Conservation (phyloP, 1,284 basidiomycete genomes). For the Irpex sp. region DNA sequence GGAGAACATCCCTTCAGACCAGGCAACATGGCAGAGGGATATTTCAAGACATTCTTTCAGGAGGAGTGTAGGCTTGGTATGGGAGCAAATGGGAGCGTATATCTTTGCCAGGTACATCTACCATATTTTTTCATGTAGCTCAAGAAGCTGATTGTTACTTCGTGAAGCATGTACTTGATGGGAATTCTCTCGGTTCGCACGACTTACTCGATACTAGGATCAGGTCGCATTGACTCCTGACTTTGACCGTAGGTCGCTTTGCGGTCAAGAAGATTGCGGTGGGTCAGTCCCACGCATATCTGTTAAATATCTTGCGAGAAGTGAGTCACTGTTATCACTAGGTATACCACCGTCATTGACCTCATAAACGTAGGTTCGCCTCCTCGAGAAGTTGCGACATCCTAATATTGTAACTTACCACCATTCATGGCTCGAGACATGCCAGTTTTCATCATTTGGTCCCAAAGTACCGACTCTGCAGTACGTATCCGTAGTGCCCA, state of each 20-base stretch:
- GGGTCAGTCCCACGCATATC: constrained; percentile 82
- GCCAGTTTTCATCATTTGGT: constrained; percentile 82
- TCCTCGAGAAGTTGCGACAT: constrained; percentile 85
- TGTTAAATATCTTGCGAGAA: constrained; percentile 79
- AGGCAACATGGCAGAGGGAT: constrained; percentile 76
- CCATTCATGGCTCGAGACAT: constrained; percentile 89
- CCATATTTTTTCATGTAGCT: background rate
- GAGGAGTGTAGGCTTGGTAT: constrained; percentile 86
- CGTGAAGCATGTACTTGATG: constrained; percentile 73
- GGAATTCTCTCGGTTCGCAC: constrained; percentile 63
- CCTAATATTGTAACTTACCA: constrained; percentile 94
- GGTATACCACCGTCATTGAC: background rate
- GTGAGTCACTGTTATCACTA: constrained; percentile 31
- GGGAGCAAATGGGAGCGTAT: constrained; percentile 91
- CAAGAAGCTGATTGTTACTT: background rate
- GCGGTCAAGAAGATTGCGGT: constrained; percentile 97
- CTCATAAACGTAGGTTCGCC: constrained; percentile 50
- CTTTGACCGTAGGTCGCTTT: constrained; percentile 57
- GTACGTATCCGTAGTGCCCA: constrained; percentile 33
- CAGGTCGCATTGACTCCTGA: background rate
- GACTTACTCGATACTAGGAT: background rate
- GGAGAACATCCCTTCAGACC: constrained; percentile 40
- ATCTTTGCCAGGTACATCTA: constrained; percentile 69
- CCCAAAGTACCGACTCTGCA: constrained; percentile 81
- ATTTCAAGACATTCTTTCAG: constrained; percentile 85